A percentile compares a stretch with the other conserved stretches of the same genome.
These are phyloP conservation scores for Pseudogymnoascus sp. DNA, from an alignment of 2,329 filamentous ascomycete species.

Conservation along the genomic window DNA sequence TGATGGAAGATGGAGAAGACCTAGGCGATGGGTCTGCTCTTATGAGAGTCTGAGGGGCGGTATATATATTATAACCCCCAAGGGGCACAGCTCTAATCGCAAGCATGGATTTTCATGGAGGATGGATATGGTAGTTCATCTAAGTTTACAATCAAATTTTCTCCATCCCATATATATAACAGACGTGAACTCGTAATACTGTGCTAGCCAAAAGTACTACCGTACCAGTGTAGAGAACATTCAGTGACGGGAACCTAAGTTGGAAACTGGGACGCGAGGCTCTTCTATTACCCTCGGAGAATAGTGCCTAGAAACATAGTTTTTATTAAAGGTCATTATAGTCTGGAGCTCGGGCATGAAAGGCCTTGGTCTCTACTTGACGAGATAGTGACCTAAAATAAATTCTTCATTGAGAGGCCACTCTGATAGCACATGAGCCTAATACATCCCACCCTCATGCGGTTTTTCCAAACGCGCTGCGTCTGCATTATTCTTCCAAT, in stretches of 20 bases:
- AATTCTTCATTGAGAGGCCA: background rate
- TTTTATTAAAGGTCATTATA: no score
- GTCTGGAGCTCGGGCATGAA: no score
- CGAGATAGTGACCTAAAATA: background rate
- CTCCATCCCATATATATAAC: background rate
- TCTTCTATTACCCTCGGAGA: no score
- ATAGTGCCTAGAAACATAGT: no score
- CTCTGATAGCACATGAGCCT: background rate
- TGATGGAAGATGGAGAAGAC: background rate
- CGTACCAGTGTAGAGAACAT: no score
- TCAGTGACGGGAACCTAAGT: no score
- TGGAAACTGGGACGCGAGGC: no score
- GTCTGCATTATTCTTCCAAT: conserved; percentile 14
- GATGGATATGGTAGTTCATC: background rate
- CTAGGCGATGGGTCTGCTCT: background rate
- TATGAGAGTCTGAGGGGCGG: background rate
- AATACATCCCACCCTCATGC: conserved; percentile 25
- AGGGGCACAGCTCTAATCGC: background rate
- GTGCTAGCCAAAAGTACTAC: no score
- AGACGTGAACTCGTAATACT: no score
- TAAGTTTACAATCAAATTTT: background rate
- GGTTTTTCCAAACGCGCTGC: conserved; percentile 18
- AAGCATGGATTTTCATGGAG: background rate
- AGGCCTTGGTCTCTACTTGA: no score
- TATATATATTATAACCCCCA: no score